Evolutionary conservation across 805 yeast species (phyloP), one percentile per base, ranked within the genome.

Genomic region (Saccharomycopsis synnaedendra): DNA sequence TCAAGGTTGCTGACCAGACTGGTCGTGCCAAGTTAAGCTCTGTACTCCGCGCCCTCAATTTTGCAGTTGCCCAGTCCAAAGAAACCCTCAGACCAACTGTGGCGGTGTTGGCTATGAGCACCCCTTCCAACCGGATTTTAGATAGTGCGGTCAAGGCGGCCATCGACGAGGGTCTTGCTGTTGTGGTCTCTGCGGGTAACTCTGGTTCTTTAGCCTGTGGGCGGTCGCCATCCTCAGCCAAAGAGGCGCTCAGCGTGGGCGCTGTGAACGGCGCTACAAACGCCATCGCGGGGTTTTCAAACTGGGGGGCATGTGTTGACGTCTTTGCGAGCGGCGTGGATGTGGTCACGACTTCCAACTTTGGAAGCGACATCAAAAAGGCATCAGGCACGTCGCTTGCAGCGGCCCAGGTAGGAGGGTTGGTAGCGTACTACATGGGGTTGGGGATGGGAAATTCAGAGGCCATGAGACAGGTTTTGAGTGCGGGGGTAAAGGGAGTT

Each of bases 271-370:
- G 61, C 34, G 49, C 51, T 29, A 60, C 58, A 28, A 70, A 69
- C 51, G 57, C 55, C 30, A 56, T 62, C 46, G 64, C 72, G 4
- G 49, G 54, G 39, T 69, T 69, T 54, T 62, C 70, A 28, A 74
- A 74, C 59, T 70, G 67, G 67, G 80, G 79, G 5, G 60, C 64
- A n/a, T 74, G 79, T 55, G 76, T 75, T 28, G 78, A 75, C 49
- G 55, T 74, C 9, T 72, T 69, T 53, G 67, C 78, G 0, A 68
- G 73, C n/a, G 79, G 80, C 5, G 69, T 68, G 30, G 64, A 65
- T 39, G 66, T 74, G 27, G 54, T 64, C 27, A 72, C 76, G 1
- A 64, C 72, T 8, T 64, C 68, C 43, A 62, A 59, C 32, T 56
- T 63, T 31, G 51, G 58, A 3, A 57, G 59, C 6, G 60, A 52